Evolutionary conservation across 805 yeast genomes (phyloP).

Genomic region (Grigorovia humatica): DNA sequence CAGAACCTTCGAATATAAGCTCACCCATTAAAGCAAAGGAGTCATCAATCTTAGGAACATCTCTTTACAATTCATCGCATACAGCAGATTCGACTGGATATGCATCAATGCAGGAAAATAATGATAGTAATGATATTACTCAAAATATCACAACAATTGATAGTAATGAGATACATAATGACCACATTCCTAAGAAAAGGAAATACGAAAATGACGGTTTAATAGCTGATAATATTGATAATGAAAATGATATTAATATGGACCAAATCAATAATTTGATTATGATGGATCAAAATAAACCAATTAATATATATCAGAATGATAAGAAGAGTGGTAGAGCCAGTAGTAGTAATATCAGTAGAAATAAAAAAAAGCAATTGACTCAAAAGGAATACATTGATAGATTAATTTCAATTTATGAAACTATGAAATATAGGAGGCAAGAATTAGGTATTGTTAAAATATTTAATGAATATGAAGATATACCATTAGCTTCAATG

Average conservation of each 20-base stretch:
- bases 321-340: neutral
- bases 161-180: neutral
- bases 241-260: neutral
- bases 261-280: conserved; percentile 1
- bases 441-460: conserved; percentile 25
- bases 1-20: neutral
- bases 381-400: conserved; percentile 17
- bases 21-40: neutral
- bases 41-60: neutral
- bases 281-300: neutral
- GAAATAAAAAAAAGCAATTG: conserved; percentile 1
- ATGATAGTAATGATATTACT: neutral
- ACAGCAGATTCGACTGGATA: neutral
- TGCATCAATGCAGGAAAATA: neutral
- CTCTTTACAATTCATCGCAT: neutral
- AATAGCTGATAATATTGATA: neutral
- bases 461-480: conserved; percentile 27
- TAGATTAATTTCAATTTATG: conserved; percentile 18
- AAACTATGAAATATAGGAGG: conserved; percentile 14
- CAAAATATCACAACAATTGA: neutral
- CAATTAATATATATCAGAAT: conserved; percentile 1
- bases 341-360: neutral
- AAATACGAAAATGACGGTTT: neutral
- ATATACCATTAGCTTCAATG: conserved; percentile 27
- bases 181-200: neutral